phyloP scores from a whole-genome alignment of 805 yeast genomes.

The Saturnispora sekii region DNA sequence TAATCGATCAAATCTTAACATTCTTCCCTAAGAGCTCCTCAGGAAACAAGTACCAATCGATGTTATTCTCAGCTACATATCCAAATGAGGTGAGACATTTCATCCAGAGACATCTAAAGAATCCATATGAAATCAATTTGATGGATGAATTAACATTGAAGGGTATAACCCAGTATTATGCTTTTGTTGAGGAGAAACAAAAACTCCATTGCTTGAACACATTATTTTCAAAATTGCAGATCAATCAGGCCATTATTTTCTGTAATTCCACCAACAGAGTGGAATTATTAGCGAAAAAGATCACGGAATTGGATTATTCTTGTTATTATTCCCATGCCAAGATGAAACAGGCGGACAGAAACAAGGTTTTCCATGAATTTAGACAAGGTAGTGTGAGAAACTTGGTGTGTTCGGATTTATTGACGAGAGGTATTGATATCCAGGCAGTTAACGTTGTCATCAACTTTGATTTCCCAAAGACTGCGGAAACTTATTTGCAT shows the following conservation, averaged over 20 bases:
- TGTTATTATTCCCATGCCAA: constrained; percentile 95
- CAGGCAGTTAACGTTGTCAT: constrained; percentile 98
- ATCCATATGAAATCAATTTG: constrained; percentile 90
- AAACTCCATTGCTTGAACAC: constrained; percentile 94
- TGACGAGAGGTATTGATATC: constrained; percentile 97
- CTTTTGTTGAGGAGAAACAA: constrained; percentile 96
- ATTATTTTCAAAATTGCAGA: constrained; percentile 83
- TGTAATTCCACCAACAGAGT: constrained; percentile 97
- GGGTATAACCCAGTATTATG: constrained; percentile 96
- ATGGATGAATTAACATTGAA: constrained; percentile 96
- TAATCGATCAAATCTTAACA: constrained; percentile 76
- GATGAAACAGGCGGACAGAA: constrained; percentile 96
- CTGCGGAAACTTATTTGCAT: constrained; percentile 94
- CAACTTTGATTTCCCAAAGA: constrained; percentile 97
- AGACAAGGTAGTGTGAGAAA: constrained; percentile 97
- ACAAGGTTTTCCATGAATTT: constrained; percentile 96
- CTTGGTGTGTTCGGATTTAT: constrained; percentile 89
- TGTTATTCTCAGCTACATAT: constrained; percentile 91
- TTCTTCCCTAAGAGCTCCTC: constrained; percentile 53
- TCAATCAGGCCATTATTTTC: constrained; percentile 93
- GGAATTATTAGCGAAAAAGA: constrained; percentile 88
- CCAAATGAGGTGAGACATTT: constrained; percentile 88
- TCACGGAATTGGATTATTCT: constrained; percentile 92
- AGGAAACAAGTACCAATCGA: constrained; percentile 57
- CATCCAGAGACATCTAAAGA: constrained; percentile 80